phyloP scores from a whole-genome alignment of 768 basidiomycete genomes.

The Podaxis sp. region DNA sequence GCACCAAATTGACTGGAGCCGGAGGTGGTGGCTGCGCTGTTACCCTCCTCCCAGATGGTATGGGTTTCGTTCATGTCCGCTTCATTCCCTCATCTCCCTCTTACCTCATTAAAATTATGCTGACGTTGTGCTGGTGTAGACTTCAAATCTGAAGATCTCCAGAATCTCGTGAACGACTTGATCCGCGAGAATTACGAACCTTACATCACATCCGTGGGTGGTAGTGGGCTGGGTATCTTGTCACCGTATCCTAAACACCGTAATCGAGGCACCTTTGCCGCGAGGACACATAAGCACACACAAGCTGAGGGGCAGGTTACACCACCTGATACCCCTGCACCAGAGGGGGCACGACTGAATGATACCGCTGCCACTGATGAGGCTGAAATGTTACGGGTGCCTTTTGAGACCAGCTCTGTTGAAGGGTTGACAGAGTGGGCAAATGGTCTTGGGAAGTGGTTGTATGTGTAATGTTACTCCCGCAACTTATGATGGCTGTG shows the following conservation, averaged over 20 bases:
- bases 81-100: background rate
- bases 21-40: conserved; percentile 99
- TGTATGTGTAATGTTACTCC: conserved; percentile 44
- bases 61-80: conserved; percentile 18
- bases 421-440: conserved; percentile 51
- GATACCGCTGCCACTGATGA: background rate
- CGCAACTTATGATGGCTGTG: background rate
- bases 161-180: conserved; percentile 57
- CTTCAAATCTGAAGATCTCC: conserved; percentile 56
- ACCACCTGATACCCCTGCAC: conserved; percentile 44
- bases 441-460: conserved; percentile 49
- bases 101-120: conserved; percentile 4
- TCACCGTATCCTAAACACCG: conserved; percentile 50
- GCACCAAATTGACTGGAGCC: conserved; percentile 95
- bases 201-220: conserved; percentile 91
- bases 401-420: conserved; percentile 39
- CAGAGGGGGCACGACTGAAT: conserved; percentile 20
- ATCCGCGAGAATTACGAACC: conserved; percentile 65
- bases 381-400: conserved; percentile 26
- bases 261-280: conserved; percentile 20
- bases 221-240: conserved; percentile 86
- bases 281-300: conserved; percentile 12
- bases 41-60: conserved; percentile 91
- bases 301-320: conserved; percentile 37
- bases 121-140: conserved; percentile 40